Base-by-base conservation (phyloP, 2,329 filamentous ascomycete species). In the Corynespora cassiicola region DNA sequence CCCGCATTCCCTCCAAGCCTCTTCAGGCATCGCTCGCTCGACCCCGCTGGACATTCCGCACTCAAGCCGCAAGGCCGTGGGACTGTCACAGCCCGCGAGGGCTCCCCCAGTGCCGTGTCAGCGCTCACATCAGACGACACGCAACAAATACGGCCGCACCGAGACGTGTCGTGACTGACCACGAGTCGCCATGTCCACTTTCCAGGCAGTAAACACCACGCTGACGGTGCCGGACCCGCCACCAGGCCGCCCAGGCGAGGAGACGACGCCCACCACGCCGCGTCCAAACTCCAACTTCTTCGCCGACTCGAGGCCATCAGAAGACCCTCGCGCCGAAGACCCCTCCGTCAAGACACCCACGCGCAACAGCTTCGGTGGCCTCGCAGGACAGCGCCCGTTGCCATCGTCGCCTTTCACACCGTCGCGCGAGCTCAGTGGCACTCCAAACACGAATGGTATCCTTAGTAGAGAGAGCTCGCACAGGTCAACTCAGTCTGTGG, bases 321-420 rank as follows among this genome's bases (percentile, higher is more conserved):
- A 70, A 45, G 68, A 67, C 40, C 40, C 59, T 33, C 60, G 58
- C 46, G 40, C 53, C 50, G 71, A 72, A 40, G 71, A 73, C 20
- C 54, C 61, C 23, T 56, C 62, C 21, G 78, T 81, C 46, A 72
- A 78, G 42, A 88, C 86, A 2, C 85, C 86, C 0, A 88, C 85
- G 17, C 78, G 81, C 63, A 68, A 72, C 42, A 74, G 65, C 52
- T 78, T 79, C 58, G 66, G 62, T 18, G 74, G 73, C 18, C 52
- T 77, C 19, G 58, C 67, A 17, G 72, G 69, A 17, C 76, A 77
- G 54, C 66, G 69, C 50, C 70, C 75, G 10, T 56, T 79, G 10
- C 75, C 72, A 1, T 57, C 61, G 17, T 67, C 69, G 23, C 68
- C 70, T 5, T 69, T 71, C 40, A 61, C 63, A 7, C 31, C 83